phyloP scores from a whole-genome alignment of 192 early-diverging fungal species.

The Powellomyces hirtus region DNA sequence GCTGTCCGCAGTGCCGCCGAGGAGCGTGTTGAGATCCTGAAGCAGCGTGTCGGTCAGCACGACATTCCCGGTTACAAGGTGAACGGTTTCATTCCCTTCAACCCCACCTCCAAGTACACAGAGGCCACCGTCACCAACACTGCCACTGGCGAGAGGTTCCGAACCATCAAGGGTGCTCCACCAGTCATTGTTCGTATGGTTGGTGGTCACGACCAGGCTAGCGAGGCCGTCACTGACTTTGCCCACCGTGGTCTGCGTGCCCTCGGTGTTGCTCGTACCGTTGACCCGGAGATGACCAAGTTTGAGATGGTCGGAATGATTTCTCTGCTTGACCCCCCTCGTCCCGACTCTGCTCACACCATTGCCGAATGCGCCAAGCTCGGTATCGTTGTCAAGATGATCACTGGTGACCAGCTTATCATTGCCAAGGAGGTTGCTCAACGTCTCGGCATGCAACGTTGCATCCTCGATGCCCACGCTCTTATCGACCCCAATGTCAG shows the following conservation, averaged over 20 bases:
- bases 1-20: slow-evolving; percentile 84
- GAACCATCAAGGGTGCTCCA: slow-evolving; percentile 89
- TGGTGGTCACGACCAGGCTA: slow-evolving; percentile 71
- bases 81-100: slow-evolving; percentile 88
- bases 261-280: slow-evolving; percentile 84
- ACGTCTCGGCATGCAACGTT: slow-evolving; percentile 85
- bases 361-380: slow-evolving; percentile 75
- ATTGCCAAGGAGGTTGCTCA: slow-evolving; percentile 91
- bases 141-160: slow-evolving; percentile 72
- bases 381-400: slow-evolving; percentile 86
- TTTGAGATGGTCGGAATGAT: slow-evolving; percentile 89
- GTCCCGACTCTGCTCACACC: slow-evolving; percentile 85
- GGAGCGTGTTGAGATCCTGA: slow-evolving; percentile 67
- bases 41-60: slow-evolving; percentile 60
- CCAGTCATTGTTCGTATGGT: slow-evolving; percentile 89
- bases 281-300: slow-evolving; percentile 64
- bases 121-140: slow-evolving; percentile 77
- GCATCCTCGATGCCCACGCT: slow-evolving; percentile 80
- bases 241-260: slow-evolving; percentile 88
- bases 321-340: slow-evolving; percentile 87
- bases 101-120: slow-evolving; percentile 88
- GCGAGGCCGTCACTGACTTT: slow-evolving; percentile 76
- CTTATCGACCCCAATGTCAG: slow-evolving; percentile 69
- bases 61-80: slow-evolving; percentile 92
- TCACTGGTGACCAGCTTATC: slow-evolving; percentile 93